phyloP scores from a whole-genome alignment of 2,329 filamentous ascomycete species.

The Aspergillus neotritici region DNA sequence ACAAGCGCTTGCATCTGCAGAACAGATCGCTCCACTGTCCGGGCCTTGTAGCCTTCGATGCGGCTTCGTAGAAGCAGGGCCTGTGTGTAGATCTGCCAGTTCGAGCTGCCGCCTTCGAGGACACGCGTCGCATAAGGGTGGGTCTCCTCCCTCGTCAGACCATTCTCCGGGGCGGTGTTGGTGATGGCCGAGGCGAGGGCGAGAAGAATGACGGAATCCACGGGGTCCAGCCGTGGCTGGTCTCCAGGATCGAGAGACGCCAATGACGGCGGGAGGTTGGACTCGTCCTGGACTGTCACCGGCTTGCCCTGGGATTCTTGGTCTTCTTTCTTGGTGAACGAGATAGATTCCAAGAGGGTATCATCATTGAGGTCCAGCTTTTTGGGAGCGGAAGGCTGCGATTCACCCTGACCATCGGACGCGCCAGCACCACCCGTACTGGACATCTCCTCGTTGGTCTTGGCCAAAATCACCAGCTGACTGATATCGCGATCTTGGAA shows the following conservation, averaged over 20 bases:
- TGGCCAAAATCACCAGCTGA: conserved; percentile 85
- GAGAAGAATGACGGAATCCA: conserved; percentile 87
- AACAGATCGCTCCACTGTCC: conserved; percentile 83
- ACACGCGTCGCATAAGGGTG: conserved; percentile 86
- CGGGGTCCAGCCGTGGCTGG: conserved; percentile 72
- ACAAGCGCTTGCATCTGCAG: conserved; percentile 92
- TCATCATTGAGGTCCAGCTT: conserved; percentile 82
- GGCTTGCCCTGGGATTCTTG: conserved; percentile 36
- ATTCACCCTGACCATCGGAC: conserved; percentile 19
- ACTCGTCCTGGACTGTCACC: conserved; percentile 38
- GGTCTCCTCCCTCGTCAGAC: conserved; percentile 87
- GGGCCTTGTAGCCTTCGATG: conserved; percentile 79
- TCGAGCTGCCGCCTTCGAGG: conserved; percentile 79
- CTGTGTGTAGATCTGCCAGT: conserved; percentile 98
- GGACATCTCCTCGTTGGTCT: conserved; percentile 51
- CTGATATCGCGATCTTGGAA: conserved; percentile 53
- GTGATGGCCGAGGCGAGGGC: conserved; percentile 76
- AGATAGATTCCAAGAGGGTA: conserved; percentile 80
- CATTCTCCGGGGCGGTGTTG: conserved; percentile 78
- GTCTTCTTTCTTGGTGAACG: conserved; percentile 59
- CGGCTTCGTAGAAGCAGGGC: conserved; percentile 82
- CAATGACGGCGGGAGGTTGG: conserved; percentile 56
- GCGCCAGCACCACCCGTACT: conserved; percentile 7
- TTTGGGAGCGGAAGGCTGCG: conserved; percentile 49
- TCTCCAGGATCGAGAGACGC: conserved; percentile 64